Percentiles rank a stretch among this genome's conserved stretches.
These are phyloP conservation scores for Penicillium fimorum DNA, from an alignment of 495 filamentous ascomycete species.

Conservation along the genomic window DNA sequence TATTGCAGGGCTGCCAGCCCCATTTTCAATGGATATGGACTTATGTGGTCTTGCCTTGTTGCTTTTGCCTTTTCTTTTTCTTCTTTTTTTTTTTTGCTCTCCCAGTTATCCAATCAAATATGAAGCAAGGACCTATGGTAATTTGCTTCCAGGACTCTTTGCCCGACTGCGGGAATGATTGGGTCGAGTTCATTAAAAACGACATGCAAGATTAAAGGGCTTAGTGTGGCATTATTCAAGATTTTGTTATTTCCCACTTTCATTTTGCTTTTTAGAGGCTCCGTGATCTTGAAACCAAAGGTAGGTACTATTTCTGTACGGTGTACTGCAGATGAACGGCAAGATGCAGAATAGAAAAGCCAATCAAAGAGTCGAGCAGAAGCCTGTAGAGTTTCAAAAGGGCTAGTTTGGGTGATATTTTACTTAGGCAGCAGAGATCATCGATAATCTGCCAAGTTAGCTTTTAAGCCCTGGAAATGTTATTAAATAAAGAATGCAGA, in stretches of 20 bases:
- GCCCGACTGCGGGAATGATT: slow-evolving; percentile 2
- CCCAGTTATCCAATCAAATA: background rate
- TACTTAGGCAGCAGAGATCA: slow-evolving; percentile 8
- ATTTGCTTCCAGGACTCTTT: background rate
- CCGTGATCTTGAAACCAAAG: slow-evolving; percentile 3
- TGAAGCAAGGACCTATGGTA: background rate
- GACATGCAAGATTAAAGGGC: slow-evolving; percentile 9
- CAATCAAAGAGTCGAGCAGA: background rate
- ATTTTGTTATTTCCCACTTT: background rate
- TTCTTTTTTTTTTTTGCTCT: background rate
- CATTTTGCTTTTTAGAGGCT: background rate
- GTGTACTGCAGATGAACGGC: slow-evolving; percentile 5
- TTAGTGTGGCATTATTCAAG: background rate
- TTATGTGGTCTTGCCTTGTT: slow-evolving; percentile 6
- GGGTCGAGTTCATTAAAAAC: background rate
- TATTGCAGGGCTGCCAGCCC: slow-evolving; percentile 19
- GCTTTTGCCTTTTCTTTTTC: background rate
- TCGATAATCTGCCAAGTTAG: no score
- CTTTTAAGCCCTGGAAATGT: background rate
- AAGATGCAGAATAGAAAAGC: slow-evolving; percentile 20
- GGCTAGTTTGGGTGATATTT: slow-evolving; percentile 1
- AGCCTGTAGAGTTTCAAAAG: background rate
- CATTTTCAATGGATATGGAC: slow-evolving; percentile 8
- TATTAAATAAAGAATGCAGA: slow-evolving; percentile 11
- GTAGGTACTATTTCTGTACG: background rate